Evolutionary conservation across 805 yeast species (phyloP).

Genomic region (Yarrowia sp.): DNA sequence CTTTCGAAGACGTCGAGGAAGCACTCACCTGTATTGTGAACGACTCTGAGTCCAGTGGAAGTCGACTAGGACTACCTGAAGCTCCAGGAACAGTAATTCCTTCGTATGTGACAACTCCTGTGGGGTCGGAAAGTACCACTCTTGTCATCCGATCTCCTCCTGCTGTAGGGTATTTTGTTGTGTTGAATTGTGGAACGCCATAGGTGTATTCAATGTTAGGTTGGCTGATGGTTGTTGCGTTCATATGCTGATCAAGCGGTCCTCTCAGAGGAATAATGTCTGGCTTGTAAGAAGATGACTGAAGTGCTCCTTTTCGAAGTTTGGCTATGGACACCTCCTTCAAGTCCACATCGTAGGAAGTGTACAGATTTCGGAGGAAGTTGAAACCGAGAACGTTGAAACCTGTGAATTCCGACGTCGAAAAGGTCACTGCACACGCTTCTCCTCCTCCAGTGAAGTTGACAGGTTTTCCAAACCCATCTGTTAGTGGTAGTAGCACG

Average conservation of each 20-base stretch:
- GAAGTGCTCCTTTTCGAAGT: slow-evolving; percentile 18
- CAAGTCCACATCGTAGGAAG: slow-evolving; percentile 12
- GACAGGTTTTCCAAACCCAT: slow-evolving; percentile 18
- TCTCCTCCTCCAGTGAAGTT: slow-evolving; percentile 30
- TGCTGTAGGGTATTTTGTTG: slow-evolving; percentile 10
- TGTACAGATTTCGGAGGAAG: slow-evolving; percentile 19
- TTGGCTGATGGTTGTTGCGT: slow-evolving; percentile 9
- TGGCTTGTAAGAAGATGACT: not conserved
- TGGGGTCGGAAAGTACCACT: slow-evolving; percentile 13
- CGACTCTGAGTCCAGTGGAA: slow-evolving; percentile 6
- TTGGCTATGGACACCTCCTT: slow-evolving; percentile 28
- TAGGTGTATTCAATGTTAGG: slow-evolving; percentile 27
- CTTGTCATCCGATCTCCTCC: slow-evolving; percentile 15
- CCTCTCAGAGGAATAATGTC: slow-evolving; percentile 6
- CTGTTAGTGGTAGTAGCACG: slow-evolving; percentile 27
- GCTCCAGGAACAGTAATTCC: slow-evolving; percentile 23
- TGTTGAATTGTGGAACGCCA: slow-evolving; percentile 12
- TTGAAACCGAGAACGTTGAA: slow-evolving; percentile 17
- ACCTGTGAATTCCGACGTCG: slow-evolving; percentile 29
- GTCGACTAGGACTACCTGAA: not conserved
- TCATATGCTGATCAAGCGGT: not conserved
- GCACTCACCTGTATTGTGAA: slow-evolving; percentile 23
- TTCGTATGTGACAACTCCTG: slow-evolving; percentile 29
- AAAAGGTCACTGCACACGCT: slow-evolving; percentile 28
- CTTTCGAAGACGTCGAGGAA: slow-evolving; percentile 7